phyloP scores from a whole-genome alignment of 768 basidiomycete species.

The Tulasnella sp. region DNA sequence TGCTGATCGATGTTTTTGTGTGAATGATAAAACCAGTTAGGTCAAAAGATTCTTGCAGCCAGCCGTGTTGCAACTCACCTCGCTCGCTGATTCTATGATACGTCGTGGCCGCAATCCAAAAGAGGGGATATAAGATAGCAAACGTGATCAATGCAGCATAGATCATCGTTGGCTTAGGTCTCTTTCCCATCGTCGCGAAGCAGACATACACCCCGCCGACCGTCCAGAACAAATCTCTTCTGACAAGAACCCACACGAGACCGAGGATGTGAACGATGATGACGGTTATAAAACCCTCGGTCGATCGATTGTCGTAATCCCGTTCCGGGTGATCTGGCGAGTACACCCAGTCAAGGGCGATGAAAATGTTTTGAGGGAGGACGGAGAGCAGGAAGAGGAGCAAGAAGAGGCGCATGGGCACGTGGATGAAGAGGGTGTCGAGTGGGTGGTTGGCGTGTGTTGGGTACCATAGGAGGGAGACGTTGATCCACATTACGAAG shows the following conservation, averaged over 20 bases:
- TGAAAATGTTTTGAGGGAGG: constrained; percentile 44
- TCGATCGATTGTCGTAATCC: constrained; percentile 48
- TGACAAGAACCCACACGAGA: constrained; percentile 41
- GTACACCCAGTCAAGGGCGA: constrained; percentile 58
- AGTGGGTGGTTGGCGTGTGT: constrained; percentile 43
- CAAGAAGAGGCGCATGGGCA: constrained; percentile 65
- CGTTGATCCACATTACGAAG: constrained; percentile 65
- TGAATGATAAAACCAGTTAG: neutral
- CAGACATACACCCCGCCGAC: constrained; percentile 59
- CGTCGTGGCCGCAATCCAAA: constrained; percentile 31
- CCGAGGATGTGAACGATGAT: constrained; percentile 50
- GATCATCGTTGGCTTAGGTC: constrained; percentile 53
- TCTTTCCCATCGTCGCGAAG: constrained; percentile 50
- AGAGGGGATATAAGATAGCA: constrained; percentile 55
- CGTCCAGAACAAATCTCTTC: constrained; percentile 64
- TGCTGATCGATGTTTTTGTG: neutral
- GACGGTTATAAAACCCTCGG: constrained; percentile 62
- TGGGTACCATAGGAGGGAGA: constrained; percentile 62
- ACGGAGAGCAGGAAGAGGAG: constrained; percentile 57
- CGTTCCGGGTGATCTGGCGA: constrained; percentile 38
- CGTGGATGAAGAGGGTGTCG: constrained; percentile 76
- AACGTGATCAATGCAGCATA: constrained; percentile 52
- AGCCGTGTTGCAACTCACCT: constrained; percentile 5
- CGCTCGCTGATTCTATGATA: constrained; percentile 8
- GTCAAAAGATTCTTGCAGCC: neutral